These are phyloP conservation scores for Leucosporidium yakuticum DNA, from an alignment of 768 basidiomycete species.

Conservation along the genomic window DNA sequence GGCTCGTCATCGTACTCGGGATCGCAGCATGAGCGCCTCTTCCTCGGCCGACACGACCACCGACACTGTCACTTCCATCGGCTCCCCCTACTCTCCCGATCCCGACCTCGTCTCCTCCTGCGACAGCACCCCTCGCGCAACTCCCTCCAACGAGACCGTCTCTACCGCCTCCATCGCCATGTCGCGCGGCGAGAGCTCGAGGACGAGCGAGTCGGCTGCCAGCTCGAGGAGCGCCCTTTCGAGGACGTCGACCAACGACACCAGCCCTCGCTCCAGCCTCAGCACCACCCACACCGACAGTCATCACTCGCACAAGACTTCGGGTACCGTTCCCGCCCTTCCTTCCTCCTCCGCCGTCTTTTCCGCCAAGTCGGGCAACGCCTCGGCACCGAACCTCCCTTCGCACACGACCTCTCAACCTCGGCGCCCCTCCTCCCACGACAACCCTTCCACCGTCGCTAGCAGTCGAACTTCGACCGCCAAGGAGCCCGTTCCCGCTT, in stretches of 20 bases:
- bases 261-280: slow-evolving; percentile 1
- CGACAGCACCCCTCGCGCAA: too few relatives aligned
- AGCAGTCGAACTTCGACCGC: too few relatives aligned
- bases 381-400: background rate
- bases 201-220: slow-evolving; percentile 5
- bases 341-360: background rate
- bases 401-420: background rate
- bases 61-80: slow-evolving; percentile 1
- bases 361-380: background rate
- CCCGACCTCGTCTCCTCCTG: too few relatives aligned
- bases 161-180: background rate
- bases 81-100: background rate
- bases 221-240: background rate
- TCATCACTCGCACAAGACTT: slow-evolving; percentile 6
- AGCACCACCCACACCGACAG: background rate
- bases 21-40: background rate
- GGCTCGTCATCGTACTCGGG: too few relatives aligned
- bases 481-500: slow-evolving; percentile 8
- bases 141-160: background rate
- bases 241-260: slow-evolving; percentile 3
- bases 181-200: slow-evolving; percentile 1
- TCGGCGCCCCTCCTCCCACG: background rate
- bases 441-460: too few relatives aligned
- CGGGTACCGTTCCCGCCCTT: background rate
- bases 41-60: background rate